Conservation (phyloP, 1,139 yeast genomes). For the Candida sanyaensis region DNA sequence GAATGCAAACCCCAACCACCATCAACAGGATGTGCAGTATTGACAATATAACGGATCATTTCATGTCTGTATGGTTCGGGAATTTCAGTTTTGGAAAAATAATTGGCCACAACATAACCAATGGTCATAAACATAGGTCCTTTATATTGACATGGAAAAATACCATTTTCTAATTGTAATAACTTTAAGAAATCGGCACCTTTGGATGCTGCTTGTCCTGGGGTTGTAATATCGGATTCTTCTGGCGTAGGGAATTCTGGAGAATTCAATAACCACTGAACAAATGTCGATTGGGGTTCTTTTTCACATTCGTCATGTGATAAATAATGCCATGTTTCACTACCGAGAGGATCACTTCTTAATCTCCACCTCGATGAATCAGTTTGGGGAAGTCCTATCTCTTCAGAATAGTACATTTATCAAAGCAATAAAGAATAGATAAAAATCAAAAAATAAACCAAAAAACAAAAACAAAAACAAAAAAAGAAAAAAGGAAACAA, state of each 20-base stretch:
- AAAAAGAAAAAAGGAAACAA: neutral
- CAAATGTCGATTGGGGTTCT: conserved; percentile 58
- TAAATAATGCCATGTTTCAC: conserved; percentile 80
- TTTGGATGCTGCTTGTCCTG: conserved; percentile 67
- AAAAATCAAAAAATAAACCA: neutral
- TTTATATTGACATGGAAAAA: conserved; percentile 88
- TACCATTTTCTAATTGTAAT: conserved; percentile 74
- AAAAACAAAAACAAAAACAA: too few species aligned
- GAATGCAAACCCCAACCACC: conserved; percentile 99
- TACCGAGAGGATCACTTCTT: conserved; percentile 67
- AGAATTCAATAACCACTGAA: conserved; percentile 55
- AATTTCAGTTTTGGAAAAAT: conserved; percentile 68
- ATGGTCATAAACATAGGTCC: conserved; percentile 98
- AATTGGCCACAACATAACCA: conserved; percentile 78
- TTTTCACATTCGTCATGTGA: conserved; percentile 28
- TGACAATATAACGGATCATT: conserved; percentile 79
- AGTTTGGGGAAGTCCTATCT: conserved; percentile 61
- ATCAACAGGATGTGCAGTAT: conserved; percentile 93
- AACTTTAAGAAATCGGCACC: conserved; percentile 71
- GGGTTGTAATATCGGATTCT: conserved; percentile 34
- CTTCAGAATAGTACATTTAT: conserved; percentile 57
- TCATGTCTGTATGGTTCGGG: conserved; percentile 69
- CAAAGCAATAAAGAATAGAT: neutral
- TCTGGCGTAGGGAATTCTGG: conserved; percentile 47
- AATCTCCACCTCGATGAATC: conserved; percentile 79